Evolutionary conservation across 768 basidiomycete genomes (phyloP).

Genomic region (Coprinellus micaceus): DNA sequence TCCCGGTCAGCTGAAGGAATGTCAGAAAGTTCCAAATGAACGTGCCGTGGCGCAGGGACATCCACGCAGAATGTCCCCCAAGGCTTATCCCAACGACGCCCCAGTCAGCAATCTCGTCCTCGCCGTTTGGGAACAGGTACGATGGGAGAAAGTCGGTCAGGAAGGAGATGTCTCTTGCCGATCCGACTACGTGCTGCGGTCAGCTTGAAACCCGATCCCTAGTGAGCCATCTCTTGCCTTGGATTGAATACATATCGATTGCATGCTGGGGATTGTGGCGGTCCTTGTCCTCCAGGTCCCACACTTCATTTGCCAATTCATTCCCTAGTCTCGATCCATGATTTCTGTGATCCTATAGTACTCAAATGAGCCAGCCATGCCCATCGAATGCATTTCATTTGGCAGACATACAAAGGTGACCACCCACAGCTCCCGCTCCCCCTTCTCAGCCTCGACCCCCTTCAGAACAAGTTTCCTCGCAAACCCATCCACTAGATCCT

Average conservation of each 20-base stretch:
- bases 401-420: conserved; percentile 39
- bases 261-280: conserved; percentile 37
- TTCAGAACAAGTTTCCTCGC: conserved; percentile 19
- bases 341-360: conserved; percentile 42
- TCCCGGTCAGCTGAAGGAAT: neutral
- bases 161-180: conserved; percentile 72
- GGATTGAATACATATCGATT: conserved; percentile 48
- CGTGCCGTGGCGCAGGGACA: conserved; percentile 49
- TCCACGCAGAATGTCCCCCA: conserved; percentile 84
- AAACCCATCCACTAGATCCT: conserved; percentile 24
- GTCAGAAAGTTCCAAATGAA: neutral
- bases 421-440: conserved; percentile 25
- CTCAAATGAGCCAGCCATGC: neutral
- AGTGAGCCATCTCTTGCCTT: conserved; percentile 27
- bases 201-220: neutral
- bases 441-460: neutral
- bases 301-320: conserved; percentile 32
- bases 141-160: conserved; percentile 76
- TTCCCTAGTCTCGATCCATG: conserved; percentile 38
- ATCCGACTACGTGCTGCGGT: conserved; percentile 41
- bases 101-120: conserved; percentile 63
- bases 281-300: conserved; percentile 24
- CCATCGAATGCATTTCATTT: no score
- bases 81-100: conserved; percentile 73
- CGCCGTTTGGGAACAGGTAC: conserved; percentile 66